Conservation (phyloP, 2,329 filamentous ascomycete species). For the Huntiella abstrusa region DNA sequence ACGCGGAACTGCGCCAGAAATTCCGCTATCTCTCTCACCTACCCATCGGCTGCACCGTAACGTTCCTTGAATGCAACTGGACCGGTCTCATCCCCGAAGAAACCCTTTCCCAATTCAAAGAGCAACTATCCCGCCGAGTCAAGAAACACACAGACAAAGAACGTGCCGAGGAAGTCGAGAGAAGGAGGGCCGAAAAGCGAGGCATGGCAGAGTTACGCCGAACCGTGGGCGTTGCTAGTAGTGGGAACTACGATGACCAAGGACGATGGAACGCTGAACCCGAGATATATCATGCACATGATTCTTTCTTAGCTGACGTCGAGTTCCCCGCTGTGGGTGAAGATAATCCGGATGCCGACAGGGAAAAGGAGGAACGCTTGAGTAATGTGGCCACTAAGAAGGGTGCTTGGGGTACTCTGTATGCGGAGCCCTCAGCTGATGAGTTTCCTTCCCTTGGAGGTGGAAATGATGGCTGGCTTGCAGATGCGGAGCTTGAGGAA, state of each 20-base stretch:
- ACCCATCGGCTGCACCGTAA: constrained; percentile 78
- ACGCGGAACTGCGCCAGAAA: constrained; percentile 65
- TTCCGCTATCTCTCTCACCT: constrained; percentile 77
- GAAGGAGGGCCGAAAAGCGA: constrained; percentile 60
- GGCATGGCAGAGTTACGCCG: constrained; percentile 52
- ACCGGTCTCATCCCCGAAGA: constrained; percentile 66
- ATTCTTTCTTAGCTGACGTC: constrained; percentile 36
- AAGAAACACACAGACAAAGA: constrained; percentile 71
- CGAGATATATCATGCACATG: constrained; percentile 31
- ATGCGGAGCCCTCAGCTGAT: constrained; percentile 20
- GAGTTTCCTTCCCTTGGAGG: constrained; percentile 12
- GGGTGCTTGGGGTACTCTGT: constrained; percentile 41
- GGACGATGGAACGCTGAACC: constrained; percentile 26
- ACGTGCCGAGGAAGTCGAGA: constrained; percentile 67
- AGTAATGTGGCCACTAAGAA: constrained; percentile 47
- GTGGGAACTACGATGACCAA: neutral
- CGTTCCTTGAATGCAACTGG: constrained; percentile 88
- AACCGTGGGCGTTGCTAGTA: constrained; percentile 19
- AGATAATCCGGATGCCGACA: constrained; percentile 66
- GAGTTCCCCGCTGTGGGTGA: constrained; percentile 8
- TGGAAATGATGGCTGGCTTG: constrained; percentile 66
- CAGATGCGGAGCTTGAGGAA: constrained; percentile 50
- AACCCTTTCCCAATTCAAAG: constrained; percentile 54
- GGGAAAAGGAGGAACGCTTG: constrained; percentile 62
- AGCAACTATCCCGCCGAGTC: constrained; percentile 57